Evolutionary conservation across 2,329 filamentous ascomycete genomes (phyloP).

Genomic region (Aspergillus candidus): DNA sequence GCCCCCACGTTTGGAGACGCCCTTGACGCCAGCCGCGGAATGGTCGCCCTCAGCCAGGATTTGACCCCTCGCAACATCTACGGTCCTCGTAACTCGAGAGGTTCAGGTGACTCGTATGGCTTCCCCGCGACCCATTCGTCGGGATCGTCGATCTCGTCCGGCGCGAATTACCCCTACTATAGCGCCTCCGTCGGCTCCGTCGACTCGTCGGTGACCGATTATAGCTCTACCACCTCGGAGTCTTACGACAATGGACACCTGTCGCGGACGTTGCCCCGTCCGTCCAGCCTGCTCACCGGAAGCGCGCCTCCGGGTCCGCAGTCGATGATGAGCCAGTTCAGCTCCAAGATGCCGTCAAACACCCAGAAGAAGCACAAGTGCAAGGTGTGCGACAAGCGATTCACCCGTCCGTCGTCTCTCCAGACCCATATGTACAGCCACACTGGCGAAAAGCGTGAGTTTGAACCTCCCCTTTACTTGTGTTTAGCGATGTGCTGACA

Average conservation of each 20-base stretch:
- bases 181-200: slow-evolving; percentile 64
- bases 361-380: slow-evolving; percentile 99
- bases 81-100: slow-evolving; percentile 60
- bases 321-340: slow-evolving; percentile 98
- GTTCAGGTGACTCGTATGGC: slow-evolving; percentile 79
- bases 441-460: slow-evolving; percentile 95
- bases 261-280: slow-evolving; percentile 77
- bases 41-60: slow-evolving; percentile 94
- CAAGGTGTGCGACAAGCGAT: slow-evolving; percentile 97
- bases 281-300: slow-evolving; percentile 57
- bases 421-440: slow-evolving; percentile 99
- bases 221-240: slow-evolving; percentile 82
- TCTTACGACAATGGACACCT: slow-evolving; percentile 65
- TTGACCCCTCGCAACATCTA: slow-evolving; percentile 84
- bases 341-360: slow-evolving; percentile 89
- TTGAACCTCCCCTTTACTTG: not conserved
- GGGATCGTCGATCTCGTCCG: slow-evolving; percentile 85
- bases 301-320: slow-evolving; percentile 75
- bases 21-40: slow-evolving; percentile 85
- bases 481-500: slow-evolving; percentile 14
- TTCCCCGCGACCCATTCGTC: slow-evolving; percentile 87
- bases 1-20: slow-evolving; percentile 75
- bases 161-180: slow-evolving; percentile 79
- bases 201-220: slow-evolving; percentile 81
- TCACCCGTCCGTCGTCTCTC: slow-evolving; percentile 86